phyloP scores from a whole-genome alignment of 208 protist genomes.

The Giardia duodenalis region DNA sequence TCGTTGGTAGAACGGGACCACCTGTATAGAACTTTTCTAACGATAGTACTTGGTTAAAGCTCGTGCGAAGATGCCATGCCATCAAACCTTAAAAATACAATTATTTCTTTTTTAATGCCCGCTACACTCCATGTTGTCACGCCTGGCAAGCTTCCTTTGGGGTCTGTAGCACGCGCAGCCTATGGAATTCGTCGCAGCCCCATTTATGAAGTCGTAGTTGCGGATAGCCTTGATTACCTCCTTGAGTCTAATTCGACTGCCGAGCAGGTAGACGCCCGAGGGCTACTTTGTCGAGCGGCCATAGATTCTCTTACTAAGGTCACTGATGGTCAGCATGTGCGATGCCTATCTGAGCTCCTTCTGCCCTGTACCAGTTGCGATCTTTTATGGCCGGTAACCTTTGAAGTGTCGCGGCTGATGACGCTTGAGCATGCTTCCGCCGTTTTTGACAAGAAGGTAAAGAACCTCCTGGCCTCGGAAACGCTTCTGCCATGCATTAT shows the following conservation, averaged over 20 bases:
- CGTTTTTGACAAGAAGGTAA: neutral
- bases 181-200: neutral
- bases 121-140: neutral
- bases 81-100: too few species aligned
- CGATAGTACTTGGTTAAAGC: neutral
- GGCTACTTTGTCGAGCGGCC: neutral
- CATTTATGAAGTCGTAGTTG: neutral
- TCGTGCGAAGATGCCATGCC: too few species aligned
- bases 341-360: neutral
- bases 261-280: neutral
- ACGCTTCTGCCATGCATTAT: neutral
- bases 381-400: neutral
- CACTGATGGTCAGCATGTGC: neutral
- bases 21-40: neutral
- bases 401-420: neutral
- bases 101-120: too few species aligned
- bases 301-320: neutral
- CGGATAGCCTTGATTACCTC: neutral
- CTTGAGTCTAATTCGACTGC: neutral
- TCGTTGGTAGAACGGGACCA: neutral
- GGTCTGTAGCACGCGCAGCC: neutral
- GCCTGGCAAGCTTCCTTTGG: neutral
- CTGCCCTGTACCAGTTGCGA: neutral
- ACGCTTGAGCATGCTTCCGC: neutral
- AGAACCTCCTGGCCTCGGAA: neutral